phyloP scores from a whole-genome alignment of 306 rosid genomes.

The Vicia faba region DNA sequence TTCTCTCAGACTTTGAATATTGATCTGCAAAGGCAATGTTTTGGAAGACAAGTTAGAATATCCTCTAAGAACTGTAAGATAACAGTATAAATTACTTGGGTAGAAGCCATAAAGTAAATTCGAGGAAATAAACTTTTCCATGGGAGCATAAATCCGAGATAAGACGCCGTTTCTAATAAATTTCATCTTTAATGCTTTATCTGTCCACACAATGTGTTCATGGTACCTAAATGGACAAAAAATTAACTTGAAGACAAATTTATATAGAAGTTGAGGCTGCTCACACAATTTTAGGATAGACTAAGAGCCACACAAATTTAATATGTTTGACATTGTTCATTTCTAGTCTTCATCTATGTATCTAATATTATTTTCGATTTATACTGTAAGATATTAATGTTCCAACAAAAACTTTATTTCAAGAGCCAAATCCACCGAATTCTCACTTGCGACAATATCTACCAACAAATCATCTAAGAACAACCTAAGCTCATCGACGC shows the following conservation, averaged over 20 bases:
- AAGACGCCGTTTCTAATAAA: conserved; percentile 83
- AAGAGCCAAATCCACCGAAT: background rate
- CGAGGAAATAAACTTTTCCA: conserved; percentile 50
- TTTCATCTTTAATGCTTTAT: conserved; percentile 60
- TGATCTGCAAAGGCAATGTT: conserved; percentile 55
- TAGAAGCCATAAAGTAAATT: conserved; percentile 26
- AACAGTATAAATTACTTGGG: conserved; percentile 24
- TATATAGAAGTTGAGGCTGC: no score
- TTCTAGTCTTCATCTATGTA: background rate
- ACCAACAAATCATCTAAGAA: conserved; percentile 9
- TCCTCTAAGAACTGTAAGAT: conserved; percentile 10
- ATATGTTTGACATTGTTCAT: background rate
- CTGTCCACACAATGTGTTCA: conserved; percentile 88
- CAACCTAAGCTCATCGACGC: background rate
- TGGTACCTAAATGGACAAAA: conserved; percentile 66
- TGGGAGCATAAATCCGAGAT: conserved; percentile 85
- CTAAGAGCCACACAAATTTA: background rate
- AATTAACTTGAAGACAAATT: conserved; percentile 4
- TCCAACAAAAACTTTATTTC: background rate
- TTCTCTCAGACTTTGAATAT: conserved; percentile 79
- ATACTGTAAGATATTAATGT: conserved; percentile 8
- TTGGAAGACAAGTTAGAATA: conserved; percentile 1
- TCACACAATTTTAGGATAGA: no score
- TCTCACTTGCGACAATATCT: conserved; percentile 3
- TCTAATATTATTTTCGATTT: background rate